Evolutionary conservation across 495 filamentous ascomycete species (phyloP).

Genomic region (Pyronema domesticum): DNA sequence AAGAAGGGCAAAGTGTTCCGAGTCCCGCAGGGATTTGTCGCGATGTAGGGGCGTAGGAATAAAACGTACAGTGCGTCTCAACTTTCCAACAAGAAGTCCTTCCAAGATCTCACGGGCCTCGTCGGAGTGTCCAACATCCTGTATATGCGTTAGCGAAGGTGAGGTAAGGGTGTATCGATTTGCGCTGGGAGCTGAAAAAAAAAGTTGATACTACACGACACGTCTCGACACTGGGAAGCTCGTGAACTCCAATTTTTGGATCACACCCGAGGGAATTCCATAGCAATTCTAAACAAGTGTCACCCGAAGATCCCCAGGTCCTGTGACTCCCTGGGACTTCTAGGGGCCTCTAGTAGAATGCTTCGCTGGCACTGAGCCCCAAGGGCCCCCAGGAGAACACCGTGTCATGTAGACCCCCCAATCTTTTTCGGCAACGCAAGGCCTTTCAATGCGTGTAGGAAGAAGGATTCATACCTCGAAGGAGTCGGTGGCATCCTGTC

Average conservation of each 20-base stretch:
- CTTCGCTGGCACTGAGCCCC: not conserved
- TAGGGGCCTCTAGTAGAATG: not conserved
- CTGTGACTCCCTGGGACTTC: no score
- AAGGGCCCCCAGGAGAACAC: no score
- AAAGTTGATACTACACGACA: not conserved
- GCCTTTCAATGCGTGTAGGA: not conserved
- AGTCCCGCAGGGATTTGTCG: no score
- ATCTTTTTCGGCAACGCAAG: not conserved
- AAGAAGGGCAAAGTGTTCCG: no score
- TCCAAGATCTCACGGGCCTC: constrained; percentile 90
- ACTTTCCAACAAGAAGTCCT: constrained; percentile 53
- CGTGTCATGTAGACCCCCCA: no score
- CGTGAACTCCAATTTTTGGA: no score
- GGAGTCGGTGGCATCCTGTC: constrained; percentile 92
- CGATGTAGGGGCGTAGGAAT: not conserved
- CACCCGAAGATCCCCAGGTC: not conserved
- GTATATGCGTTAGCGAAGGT: not conserved
- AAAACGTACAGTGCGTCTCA: constrained; percentile 67
- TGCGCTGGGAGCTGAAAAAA: no score
- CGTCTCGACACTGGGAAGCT: not conserved
- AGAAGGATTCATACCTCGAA: constrained; percentile 42
- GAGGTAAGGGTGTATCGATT: constrained; percentile 9
- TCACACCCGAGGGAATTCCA: no score
- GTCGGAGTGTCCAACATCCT: constrained; percentile 95
- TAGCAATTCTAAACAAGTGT: not conserved